Evolutionary conservation across 495 filamentous ascomycete genomes (phyloP), one percentile per base, ranked within the genome.

Genomic region (Paragyromitra xinjiangensis): DNA sequence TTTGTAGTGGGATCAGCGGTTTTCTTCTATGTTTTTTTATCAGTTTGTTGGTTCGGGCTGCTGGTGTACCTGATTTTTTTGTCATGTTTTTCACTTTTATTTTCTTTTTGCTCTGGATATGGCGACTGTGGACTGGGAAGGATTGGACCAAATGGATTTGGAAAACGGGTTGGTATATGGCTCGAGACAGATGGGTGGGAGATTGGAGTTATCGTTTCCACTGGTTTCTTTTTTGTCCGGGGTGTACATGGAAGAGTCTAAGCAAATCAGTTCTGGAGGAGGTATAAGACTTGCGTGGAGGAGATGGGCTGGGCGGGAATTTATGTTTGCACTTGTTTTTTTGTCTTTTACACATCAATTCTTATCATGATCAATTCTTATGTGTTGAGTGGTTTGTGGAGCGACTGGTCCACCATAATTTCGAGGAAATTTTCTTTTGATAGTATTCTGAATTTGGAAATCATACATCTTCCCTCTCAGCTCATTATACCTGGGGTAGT

Each of bases 51-150:
- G n/a, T 73, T 64, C 53, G 42, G 67, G 73, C 64, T 71, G 50
- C 74, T 73, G 74, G 74, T 77, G 74, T 77, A 77, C 61, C 69
- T 73, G 69, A 50, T 50, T 51, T 71, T 75, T 71, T 72, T 63
- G 19, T 40, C 22, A 40, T 50, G 6, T 59, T 63, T 63, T 34
- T 29, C 37, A 3, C 24, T 19, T n/a, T 56, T 34, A 44, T 26
- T 34, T 76, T 72, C 56, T 58, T 8, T 63, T 71, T n/a, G 9
- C 53, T 64, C 67, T 64, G 42, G 9, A 64, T 66, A 45, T 12
- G 50, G 48, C 7, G 5, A 26, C 22, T 29, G 16, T 12, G 62
- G 37, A 61, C 19, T 65, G 59, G 26, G 59, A 64, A 19, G 42
- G 51, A 45, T 40, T 56, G 68, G 40, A 65, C 64, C 14, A 29